These are phyloP conservation scores for Apiospora arundinis DNA, from an alignment of 2,329 filamentous ascomycete species.

Conservation along the genomic window DNA sequence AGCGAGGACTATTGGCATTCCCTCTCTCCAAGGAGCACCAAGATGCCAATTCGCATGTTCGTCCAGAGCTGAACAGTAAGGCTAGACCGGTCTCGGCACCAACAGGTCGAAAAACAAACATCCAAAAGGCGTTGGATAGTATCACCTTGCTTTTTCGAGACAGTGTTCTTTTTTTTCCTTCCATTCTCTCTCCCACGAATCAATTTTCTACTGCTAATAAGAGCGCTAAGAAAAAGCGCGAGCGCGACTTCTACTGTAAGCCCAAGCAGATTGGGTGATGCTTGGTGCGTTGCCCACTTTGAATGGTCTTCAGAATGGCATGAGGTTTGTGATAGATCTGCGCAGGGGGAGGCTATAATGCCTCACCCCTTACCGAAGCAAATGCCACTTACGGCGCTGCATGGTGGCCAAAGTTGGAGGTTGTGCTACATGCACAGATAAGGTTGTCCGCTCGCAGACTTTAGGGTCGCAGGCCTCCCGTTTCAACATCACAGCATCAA, in stretches of 20 bases:
- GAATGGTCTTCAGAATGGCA: neutral
- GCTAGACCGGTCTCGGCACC: conserved; percentile 9
- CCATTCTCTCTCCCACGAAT: neutral
- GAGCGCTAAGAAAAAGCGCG: neutral
- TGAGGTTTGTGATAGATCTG: neutral
- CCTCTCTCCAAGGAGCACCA: neutral
- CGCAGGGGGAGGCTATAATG: neutral
- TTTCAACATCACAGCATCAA: neutral
- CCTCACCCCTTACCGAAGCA: neutral
- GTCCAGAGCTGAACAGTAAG: neutral
- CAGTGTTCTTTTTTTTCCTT: too few species aligned
- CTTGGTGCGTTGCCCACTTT: neutral
- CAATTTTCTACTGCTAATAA: neutral
- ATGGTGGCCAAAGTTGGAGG: neutral
- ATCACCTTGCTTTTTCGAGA: neutral
- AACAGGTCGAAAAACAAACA: neutral
- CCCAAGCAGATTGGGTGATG: too few species aligned
- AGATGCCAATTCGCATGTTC: neutral
- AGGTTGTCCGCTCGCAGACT: neutral
- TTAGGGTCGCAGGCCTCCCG: neutral
- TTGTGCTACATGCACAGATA: neutral
- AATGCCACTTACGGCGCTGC: neutral
- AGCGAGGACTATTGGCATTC: neutral
- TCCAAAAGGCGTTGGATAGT: neutral
- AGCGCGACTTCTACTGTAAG: neutral